Conservation (phyloP, 257 asterid genomes). For the Pogostemon cablin region DNA sequence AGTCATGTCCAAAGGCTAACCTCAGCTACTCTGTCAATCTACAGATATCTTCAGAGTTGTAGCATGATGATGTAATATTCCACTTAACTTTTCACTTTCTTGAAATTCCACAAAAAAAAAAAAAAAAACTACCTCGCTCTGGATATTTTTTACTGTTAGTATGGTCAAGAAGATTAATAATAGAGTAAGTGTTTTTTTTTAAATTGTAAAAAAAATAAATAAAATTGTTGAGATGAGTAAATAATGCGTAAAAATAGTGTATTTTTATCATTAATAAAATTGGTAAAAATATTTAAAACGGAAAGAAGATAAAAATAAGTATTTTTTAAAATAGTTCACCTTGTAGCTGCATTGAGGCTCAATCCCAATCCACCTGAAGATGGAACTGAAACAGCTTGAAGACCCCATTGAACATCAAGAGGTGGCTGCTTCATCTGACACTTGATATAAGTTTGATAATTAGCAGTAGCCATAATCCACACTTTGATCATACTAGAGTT, state of each 20-base stretch:
- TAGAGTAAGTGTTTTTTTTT: too few relatives aligned
- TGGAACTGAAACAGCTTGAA: conserved; percentile 69
- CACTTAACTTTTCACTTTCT: background rate
- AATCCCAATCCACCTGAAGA: conserved; percentile 60
- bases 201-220: too few relatives aligned
- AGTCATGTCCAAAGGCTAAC: background rate
- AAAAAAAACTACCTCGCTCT: background rate
- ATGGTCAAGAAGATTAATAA: too few relatives aligned
- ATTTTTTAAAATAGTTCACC: conserved; percentile 43
- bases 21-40: conserved; percentile 29
- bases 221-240: too few relatives aligned
- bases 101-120: background rate
- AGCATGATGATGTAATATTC: conserved; percentile 23
- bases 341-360: conserved; percentile 55
- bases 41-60: conserved; percentile 34
- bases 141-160: too few relatives aligned
- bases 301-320: too few relatives aligned
- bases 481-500: conserved; percentile 43
- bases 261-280: too few relatives aligned
- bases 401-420: conserved; percentile 67
- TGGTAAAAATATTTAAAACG: too few relatives aligned
- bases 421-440: conserved; percentile 76
- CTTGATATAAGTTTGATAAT: conserved; percentile 66
- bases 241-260: too few relatives aligned
- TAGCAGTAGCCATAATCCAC: conserved; percentile 75